These are phyloP conservation scores for Chlorociboria aeruginascens DNA, from an alignment of 495 filamentous ascomycete species.

Conservation along the genomic window DNA sequence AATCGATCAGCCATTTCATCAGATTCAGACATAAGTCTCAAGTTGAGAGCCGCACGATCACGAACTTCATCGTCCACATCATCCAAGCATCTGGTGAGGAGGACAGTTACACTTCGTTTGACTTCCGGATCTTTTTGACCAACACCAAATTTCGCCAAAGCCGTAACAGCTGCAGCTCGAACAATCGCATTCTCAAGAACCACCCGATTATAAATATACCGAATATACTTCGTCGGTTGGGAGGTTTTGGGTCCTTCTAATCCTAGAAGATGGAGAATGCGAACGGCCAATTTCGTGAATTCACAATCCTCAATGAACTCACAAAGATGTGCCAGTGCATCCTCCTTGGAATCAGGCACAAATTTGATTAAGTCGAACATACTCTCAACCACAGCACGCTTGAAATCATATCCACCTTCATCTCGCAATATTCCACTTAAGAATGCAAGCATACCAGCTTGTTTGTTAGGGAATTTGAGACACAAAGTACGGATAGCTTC, in stretches of 20 bases:
- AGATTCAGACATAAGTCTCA: conserved; percentile 77
- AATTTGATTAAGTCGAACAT: conserved; percentile 99
- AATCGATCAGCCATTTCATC: conserved; percentile 76
- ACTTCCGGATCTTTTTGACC: conserved; percentile 94
- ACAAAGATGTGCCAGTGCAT: conserved; percentile 90
- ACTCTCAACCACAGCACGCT: conserved; percentile 93
- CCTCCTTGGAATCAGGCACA: conserved; percentile 94
- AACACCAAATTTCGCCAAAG: conserved; percentile 92
- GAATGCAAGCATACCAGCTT: conserved; percentile 95
- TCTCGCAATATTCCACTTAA: conserved; percentile 89
- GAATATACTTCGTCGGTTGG: conserved; percentile 95
- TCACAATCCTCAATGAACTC: conserved; percentile 99
- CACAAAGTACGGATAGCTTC: conserved; percentile 94
- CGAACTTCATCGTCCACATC: conserved; percentile 97
- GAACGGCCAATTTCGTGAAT: conserved; percentile 94
- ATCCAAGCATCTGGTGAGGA: conserved; percentile 88
- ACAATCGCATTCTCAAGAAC: conserved; percentile 96
- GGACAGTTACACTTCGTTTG: conserved; percentile 84
- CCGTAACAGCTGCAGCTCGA: conserved; percentile 88
- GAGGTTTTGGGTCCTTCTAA: conserved; percentile 91
- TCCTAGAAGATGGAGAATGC: conserved; percentile 87
- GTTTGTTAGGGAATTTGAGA: conserved; percentile 95
- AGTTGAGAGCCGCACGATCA: conserved; percentile 86
- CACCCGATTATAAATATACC: conserved; percentile 98
- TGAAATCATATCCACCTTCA: conserved; percentile 97